Conservation (phyloP, 805 yeast species). For the Komagataella pseudopastoris region DNA sequence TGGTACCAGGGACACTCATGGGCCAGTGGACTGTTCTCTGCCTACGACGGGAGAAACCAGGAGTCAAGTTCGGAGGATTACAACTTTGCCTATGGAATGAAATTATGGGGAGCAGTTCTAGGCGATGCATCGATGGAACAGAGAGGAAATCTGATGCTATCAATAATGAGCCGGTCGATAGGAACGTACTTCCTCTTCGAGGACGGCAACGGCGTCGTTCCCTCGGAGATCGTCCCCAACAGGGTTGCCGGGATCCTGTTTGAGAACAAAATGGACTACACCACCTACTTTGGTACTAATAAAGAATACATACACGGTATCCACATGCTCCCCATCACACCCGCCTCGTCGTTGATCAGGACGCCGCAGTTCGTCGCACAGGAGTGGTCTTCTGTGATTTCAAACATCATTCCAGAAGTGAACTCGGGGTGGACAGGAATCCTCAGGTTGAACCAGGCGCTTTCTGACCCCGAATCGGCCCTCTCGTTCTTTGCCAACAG, state of each 20-base stretch:
- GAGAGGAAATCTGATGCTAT: slow-evolving; percentile 47
- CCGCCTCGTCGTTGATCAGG: slow-evolving; percentile 50
- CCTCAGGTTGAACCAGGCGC: slow-evolving; percentile 60
- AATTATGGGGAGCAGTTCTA: slow-evolving; percentile 46
- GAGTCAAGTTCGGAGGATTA: slow-evolving; percentile 68
- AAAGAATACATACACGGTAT: slow-evolving; percentile 67
- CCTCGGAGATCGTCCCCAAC: slow-evolving; percentile 39
- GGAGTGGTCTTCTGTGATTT: slow-evolving; percentile 47
- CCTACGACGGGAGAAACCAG: slow-evolving; percentile 69
- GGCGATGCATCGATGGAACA: slow-evolving; percentile 37
- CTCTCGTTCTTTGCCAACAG: slow-evolving; percentile 46
- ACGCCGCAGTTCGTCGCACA: slow-evolving; percentile 38
- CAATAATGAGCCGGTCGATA: slow-evolving; percentile 40
- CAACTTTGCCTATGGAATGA: slow-evolving; percentile 56
- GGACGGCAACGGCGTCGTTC: slow-evolving; percentile 42
- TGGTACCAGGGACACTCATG: slow-evolving; percentile 73
- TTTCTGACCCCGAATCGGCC: slow-evolving; percentile 52
- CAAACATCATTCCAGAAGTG: slow-evolving; percentile 28
- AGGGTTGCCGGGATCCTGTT: slow-evolving; percentile 64
- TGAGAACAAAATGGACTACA: slow-evolving; percentile 60
- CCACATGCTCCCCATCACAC: slow-evolving; percentile 65
- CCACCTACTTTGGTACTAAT: slow-evolving; percentile 67
- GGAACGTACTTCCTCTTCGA: slow-evolving; percentile 40
- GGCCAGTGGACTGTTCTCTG: slow-evolving; percentile 59
- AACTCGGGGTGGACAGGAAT: slow-evolving; percentile 66